Percentiles rank a stretch among this genome's conserved stretches.
Conservation (phyloP, 2,329 filamentous ascomycete genomes). For the Trichoderma polysporum region DNA sequence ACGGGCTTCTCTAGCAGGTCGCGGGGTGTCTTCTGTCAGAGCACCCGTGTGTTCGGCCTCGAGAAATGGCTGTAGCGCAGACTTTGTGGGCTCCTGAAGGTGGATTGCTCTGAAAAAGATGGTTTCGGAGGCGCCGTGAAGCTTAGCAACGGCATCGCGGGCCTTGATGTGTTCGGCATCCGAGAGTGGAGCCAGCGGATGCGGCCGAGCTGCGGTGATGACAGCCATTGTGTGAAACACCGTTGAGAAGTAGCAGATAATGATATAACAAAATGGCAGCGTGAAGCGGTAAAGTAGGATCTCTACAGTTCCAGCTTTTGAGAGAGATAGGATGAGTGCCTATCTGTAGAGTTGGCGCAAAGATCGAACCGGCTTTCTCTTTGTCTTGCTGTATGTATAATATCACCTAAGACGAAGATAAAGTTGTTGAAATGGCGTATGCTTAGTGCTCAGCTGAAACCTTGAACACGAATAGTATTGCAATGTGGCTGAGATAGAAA, state of each 20-base stretch:
- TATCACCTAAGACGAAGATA: neutral
- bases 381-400: neutral
- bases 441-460: neutral
- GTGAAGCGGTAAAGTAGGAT: neutral
- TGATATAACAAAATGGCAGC: too few species aligned
- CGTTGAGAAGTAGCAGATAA: neutral
- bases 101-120: conserved; percentile 59
- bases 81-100: conserved; percentile 61
- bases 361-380: neutral
- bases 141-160: conserved; percentile 44
- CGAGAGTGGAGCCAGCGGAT: conserved; percentile 51
- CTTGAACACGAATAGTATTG: neutral
- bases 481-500: neutral
- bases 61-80: conserved; percentile 57
- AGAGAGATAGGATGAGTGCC: neutral
- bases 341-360: neutral
- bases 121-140: conserved; percentile 25
- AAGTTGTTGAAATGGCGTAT: neutral
- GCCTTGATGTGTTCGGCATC: conserved; percentile 50
- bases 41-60: conserved; percentile 59
- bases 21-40: conserved; percentile 42
- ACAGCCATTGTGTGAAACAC: conserved; percentile 5
- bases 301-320: neutral
- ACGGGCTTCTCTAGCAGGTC: conserved; percentile 47
- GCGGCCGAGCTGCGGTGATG: conserved; percentile 24